Conservation (phyloP, 768 basidiomycete species). For the Amyloporia xantha region DNA sequence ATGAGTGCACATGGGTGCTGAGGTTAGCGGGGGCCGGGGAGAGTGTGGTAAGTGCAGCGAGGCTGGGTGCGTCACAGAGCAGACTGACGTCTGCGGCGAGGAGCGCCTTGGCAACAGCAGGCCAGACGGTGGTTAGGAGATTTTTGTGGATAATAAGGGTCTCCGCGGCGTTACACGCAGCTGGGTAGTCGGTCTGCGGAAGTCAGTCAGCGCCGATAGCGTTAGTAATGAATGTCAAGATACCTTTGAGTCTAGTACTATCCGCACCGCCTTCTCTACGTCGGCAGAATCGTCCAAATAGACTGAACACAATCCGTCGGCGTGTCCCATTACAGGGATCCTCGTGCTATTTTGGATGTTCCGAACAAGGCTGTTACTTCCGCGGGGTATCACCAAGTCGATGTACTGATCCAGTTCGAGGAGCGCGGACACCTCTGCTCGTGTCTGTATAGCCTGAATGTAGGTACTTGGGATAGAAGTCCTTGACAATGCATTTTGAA, state of each 20-base stretch:
- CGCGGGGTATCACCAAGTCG: constrained; percentile 94
- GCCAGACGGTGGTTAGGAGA: constrained; percentile 73
- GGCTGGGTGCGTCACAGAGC: constrained; percentile 66
- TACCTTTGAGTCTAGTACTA: constrained; percentile 91
- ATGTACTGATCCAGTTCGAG: constrained; percentile 87
- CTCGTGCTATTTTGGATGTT: constrained; percentile 85
- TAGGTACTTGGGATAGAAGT: constrained; percentile 73
- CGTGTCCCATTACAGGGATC: constrained; percentile 98
- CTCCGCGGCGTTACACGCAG: constrained; percentile 92
- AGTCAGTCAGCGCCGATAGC: background rate
- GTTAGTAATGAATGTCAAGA: background rate
- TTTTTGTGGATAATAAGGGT: constrained; percentile 81
- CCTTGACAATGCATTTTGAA: constrained; percentile 66
- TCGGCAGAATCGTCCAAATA: constrained; percentile 84
- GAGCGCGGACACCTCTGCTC: constrained; percentile 84
- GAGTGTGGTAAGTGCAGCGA: constrained; percentile 45
- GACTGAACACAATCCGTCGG: constrained; percentile 90
- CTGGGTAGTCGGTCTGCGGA: constrained; percentile 81
- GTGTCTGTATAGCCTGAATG: constrained; percentile 87
- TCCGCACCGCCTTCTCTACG: constrained; percentile 68
- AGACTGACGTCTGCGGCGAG: constrained; percentile 65
- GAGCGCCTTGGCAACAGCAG: constrained; percentile 65
- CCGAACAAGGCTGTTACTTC: constrained; percentile 84
- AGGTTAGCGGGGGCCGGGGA: constrained; percentile 28
- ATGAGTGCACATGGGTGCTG: constrained; percentile 41